Percentiles rank a stretch among this genome's conserved stretches.
phyloP scores from a whole-genome alignment of 805 yeast species.

The Naumovozyma baii region DNA sequence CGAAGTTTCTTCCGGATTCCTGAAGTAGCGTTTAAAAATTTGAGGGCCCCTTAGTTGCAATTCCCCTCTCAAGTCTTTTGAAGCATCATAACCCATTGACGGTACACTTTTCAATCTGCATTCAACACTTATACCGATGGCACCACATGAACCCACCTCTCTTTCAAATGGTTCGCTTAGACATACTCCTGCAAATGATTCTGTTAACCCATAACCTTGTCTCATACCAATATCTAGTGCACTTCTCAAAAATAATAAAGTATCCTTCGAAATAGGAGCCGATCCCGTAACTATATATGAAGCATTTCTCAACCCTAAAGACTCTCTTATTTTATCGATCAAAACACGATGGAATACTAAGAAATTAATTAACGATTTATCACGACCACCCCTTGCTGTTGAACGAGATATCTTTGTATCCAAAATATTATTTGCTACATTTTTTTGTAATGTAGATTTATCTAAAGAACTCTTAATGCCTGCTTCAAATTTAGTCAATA shows the following conservation, averaged over 20 bases:
- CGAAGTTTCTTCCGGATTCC: conserved; percentile 45
- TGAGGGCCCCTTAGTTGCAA: conserved; percentile 56
- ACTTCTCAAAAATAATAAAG: conserved; percentile 53
- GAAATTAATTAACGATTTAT: conserved; percentile 32
- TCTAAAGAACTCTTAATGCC: conserved; percentile 39
- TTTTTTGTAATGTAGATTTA: conserved; percentile 14
- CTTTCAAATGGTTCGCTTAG: conserved; percentile 38
- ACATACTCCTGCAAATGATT: conserved; percentile 56
- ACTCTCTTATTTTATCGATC: conserved; percentile 35
- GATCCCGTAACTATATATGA: conserved; percentile 44
- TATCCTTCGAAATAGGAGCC: conserved; percentile 60
- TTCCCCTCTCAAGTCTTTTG: conserved; percentile 47
- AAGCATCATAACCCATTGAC: conserved; percentile 43
- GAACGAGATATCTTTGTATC: conserved; percentile 18
- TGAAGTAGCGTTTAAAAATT: conserved; percentile 46
- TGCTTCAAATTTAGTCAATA: conserved; percentile 52
- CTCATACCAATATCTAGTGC: conserved; percentile 43
- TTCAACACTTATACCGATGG: conserved; percentile 47
- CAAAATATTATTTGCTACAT: conserved; percentile 20
- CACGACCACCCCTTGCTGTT: conserved; percentile 28
- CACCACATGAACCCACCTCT: conserved; percentile 49
- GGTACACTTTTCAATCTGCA: conserved; percentile 55
- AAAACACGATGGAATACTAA: conserved; percentile 28
- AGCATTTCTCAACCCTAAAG: conserved; percentile 41
- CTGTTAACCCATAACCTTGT: conserved; percentile 75